Conservation (phyloP, 2,329 filamentous ascomycete species). For the Neofusicoccum sp. region DNA sequence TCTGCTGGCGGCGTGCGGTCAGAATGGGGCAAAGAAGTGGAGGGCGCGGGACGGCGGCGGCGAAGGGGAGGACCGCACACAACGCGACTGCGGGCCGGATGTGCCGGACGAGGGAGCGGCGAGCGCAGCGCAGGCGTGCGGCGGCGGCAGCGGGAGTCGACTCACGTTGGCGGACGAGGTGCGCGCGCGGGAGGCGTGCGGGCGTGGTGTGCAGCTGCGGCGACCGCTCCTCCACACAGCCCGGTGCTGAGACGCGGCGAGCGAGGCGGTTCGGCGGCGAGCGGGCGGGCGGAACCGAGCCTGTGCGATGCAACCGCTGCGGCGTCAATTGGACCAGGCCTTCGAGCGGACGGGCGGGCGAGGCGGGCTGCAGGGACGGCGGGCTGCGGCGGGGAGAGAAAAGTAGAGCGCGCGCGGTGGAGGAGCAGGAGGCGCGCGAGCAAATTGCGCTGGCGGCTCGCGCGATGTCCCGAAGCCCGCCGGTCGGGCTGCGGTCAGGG, state of each 20-base stretch:
- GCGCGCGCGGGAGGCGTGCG: background rate
- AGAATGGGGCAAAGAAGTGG: background rate
- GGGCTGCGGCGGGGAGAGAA: background rate
- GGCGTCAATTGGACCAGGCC: constrained; percentile 1
- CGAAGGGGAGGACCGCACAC: constrained; percentile 1
- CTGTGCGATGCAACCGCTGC: background rate
- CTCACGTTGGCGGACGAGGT: background rate
- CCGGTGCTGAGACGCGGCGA: background rate
- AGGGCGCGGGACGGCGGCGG: constrained; percentile 1
- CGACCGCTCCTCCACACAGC: background rate
- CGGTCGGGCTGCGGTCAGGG: constrained; percentile 9
- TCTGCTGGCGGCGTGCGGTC: background rate
- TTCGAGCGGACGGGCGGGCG: background rate
- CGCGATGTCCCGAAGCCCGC: background rate
- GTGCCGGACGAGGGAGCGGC: constrained; percentile 14
- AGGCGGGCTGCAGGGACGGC: background rate
- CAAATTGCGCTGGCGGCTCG: constrained; percentile 5
- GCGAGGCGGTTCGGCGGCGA: background rate
- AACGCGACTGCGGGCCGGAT: constrained; percentile 8
- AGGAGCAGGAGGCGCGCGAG: background rate
- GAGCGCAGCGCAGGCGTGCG: background rate
- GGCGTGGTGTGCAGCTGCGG: background rate
- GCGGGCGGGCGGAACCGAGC: background rate
- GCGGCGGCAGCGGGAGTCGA: background rate
- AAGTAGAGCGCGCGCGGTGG: background rate